Conservation (phyloP, 495 filamentous ascomycete species). For the Penicillium argentinense region DNA sequence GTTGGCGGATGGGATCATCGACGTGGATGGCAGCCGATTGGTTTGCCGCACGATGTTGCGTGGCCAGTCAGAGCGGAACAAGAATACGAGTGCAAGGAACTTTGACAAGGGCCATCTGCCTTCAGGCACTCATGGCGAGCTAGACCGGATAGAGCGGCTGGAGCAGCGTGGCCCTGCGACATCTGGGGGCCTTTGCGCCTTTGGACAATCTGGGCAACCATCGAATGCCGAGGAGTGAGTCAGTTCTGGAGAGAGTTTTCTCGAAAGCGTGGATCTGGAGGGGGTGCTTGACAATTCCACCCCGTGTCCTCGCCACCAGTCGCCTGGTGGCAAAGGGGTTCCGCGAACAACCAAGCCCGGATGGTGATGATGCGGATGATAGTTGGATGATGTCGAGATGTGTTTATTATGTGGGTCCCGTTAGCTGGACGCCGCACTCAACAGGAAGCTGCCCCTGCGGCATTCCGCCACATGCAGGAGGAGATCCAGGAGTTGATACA, state of each 20-base stretch:
- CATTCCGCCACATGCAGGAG: slow-evolving; percentile 14
- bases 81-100: background rate
- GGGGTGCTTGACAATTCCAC: too few relatives aligned
- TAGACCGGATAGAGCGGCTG: too few relatives aligned
- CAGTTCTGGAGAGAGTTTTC: too few relatives aligned
- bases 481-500: background rate
- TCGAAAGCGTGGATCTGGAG: too few relatives aligned
- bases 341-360: background rate
- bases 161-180: too few relatives aligned
- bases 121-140: too few relatives aligned
- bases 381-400: slow-evolving; percentile 10
- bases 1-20: background rate
- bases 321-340: slow-evolving; percentile 16
- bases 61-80: background rate
- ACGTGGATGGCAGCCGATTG: slow-evolving; percentile 6
- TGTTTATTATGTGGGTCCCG: slow-evolving; percentile 19
- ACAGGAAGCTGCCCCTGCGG: background rate
- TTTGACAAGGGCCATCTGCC: background rate
- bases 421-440: background rate
- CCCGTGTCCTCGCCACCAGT: slow-evolving; percentile 1
- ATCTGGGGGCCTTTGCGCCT: too few relatives aligned
- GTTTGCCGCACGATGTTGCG: background rate
- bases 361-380: slow-evolving; percentile 10
- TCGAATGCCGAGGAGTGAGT: too few relatives aligned
- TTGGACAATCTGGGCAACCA: too few relatives aligned